These are phyloP conservation scores for Adansonia rubrostipa DNA, from an alignment of 441 rosid species.

Conservation along the genomic window DNA sequence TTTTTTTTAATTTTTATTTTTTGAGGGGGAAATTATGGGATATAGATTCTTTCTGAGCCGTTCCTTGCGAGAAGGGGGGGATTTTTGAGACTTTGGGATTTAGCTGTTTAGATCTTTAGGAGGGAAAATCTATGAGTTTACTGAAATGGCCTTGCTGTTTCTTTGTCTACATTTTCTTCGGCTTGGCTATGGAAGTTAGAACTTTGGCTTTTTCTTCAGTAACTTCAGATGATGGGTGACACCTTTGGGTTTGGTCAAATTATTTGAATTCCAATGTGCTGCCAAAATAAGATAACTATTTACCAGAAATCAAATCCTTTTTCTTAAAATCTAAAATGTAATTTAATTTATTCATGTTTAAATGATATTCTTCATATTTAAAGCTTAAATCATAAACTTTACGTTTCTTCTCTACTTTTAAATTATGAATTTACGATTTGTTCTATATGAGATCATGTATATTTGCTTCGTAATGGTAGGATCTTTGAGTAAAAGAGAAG, in stretches of 20 bases:
- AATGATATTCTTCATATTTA: no score
- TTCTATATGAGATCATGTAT: no score
- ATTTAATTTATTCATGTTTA: no score
- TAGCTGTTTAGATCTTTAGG: conserved; percentile 31
- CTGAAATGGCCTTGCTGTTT: conserved; percentile 21
- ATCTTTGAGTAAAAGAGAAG: background rate
- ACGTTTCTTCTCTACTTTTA: no score
- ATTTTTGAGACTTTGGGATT: conserved; percentile 5
- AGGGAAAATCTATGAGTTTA: conserved; percentile 17
- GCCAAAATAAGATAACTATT: background rate
- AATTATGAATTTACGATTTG: no score
- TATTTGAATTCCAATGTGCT: conserved; percentile 9
- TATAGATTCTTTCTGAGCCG: conserved; percentile 33
- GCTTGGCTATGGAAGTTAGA: background rate
- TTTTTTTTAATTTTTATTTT: background rate
- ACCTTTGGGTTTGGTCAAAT: conserved; percentile 5
- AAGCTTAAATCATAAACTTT: no score
- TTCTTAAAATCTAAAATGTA: no score
- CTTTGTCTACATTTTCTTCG: background rate
- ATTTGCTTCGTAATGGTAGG: no score
- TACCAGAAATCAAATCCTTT: no score
- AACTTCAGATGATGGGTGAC: background rate
- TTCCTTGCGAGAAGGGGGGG: conserved; percentile 38
- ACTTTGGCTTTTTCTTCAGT: background rate
- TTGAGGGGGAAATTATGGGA: background rate